A percentile compares a stretch with the other conserved stretches of the same genome.
Evolutionary conservation across 2,329 filamentous ascomycete genomes (phyloP).

Genomic region (Falciphora oryzae): DNA sequence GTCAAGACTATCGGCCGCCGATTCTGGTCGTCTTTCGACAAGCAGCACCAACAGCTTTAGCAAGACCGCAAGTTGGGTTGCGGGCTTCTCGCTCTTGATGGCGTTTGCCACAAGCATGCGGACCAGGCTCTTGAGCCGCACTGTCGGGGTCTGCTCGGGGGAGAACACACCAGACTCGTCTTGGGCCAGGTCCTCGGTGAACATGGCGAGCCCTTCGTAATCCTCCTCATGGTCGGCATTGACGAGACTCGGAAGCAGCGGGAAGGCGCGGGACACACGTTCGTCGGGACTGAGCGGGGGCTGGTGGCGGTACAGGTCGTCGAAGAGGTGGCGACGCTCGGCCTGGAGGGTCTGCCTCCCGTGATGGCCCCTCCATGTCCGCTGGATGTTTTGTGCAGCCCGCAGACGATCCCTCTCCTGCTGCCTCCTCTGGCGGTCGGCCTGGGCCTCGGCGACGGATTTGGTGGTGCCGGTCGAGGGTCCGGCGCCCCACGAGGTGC

Average conservation of each 20-base stretch:
- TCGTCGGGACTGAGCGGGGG: slow-evolving; percentile 24
- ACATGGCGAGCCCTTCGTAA: slow-evolving; percentile 37
- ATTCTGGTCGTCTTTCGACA: slow-evolving; percentile 13
- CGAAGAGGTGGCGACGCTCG: slow-evolving; percentile 55
- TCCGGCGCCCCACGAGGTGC: slow-evolving; percentile 50
- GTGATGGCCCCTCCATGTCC: slow-evolving; percentile 73
- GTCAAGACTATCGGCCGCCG: slow-evolving; percentile 16
- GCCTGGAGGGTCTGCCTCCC: slow-evolving; percentile 53
- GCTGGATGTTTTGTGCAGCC: slow-evolving; percentile 70
- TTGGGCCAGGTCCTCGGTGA: slow-evolving; percentile 38
- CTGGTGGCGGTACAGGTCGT: slow-evolving; percentile 44
- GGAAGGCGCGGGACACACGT: slow-evolving; percentile 35
- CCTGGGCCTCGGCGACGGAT: slow-evolving; percentile 78
- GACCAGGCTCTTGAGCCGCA: slow-evolving; percentile 30
- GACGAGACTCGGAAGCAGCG: slow-evolving; percentile 46
- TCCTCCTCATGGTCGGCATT: slow-evolving; percentile 39
- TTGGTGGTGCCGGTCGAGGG: slow-evolving; percentile 62
- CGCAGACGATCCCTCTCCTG: slow-evolving; percentile 72
- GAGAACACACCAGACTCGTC: slow-evolving; percentile 31
- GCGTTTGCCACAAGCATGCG: slow-evolving; percentile 31
- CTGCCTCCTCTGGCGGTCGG: slow-evolving; percentile 75
- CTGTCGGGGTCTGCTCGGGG: slow-evolving; percentile 22
- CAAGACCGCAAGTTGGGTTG: not conserved
- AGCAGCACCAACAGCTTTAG: slow-evolving; percentile 15
- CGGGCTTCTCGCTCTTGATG: slow-evolving; percentile 16